Percentiles rank a stretch among this genome's conserved stretches.
These are phyloP conservation scores for Melianthus villosus DNA, from an alignment of 441 rosid genomes.

Conservation along the genomic window DNA sequence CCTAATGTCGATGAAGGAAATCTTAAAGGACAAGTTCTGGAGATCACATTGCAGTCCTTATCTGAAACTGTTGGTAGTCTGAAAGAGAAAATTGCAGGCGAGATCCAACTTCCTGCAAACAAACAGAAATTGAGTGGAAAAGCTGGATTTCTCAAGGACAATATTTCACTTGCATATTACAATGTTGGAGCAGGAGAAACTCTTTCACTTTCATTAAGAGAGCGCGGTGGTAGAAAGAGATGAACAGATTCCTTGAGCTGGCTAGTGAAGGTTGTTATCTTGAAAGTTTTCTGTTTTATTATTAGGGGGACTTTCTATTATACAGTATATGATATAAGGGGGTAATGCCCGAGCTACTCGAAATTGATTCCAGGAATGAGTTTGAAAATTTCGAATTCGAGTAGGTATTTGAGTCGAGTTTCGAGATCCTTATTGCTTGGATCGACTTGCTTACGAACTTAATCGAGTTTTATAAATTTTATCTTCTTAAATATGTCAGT, in stretches of 20 bases:
- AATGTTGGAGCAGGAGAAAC: slow-evolving; percentile 60
- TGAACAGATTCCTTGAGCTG: slow-evolving; percentile 17
- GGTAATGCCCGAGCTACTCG: too few species aligned
- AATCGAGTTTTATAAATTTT: too few species aligned
- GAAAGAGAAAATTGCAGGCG: slow-evolving; percentile 95
- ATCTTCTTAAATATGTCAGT: too few species aligned
- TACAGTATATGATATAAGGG: slow-evolving; percentile 6
- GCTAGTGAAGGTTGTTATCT: slow-evolving; percentile 15
- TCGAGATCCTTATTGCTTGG: too few species aligned
- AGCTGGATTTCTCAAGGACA: slow-evolving; percentile 90
- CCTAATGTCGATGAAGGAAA: slow-evolving; percentile 79
- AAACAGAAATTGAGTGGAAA: slow-evolving; percentile 95
- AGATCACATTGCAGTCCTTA: slow-evolving; percentile 59
- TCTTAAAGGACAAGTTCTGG: slow-evolving; percentile 65
- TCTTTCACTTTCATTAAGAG: slow-evolving; percentile 61
- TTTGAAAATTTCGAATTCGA: too few species aligned
- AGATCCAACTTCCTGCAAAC: slow-evolving; percentile 82
- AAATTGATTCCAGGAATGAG: too few species aligned
- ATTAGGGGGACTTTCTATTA: slow-evolving; percentile 6
- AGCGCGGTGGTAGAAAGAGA: slow-evolving; percentile 95
- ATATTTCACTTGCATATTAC: slow-evolving; percentile 82
- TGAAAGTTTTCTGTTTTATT: slow-evolving; percentile 4
- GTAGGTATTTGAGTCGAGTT: too few species aligned
- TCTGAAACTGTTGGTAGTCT: slow-evolving; percentile 78
- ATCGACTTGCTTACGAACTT: too few species aligned